phyloP scores from a whole-genome alignment of 192 early-diverging fungal species.

The Coemansia sp. region DNA sequence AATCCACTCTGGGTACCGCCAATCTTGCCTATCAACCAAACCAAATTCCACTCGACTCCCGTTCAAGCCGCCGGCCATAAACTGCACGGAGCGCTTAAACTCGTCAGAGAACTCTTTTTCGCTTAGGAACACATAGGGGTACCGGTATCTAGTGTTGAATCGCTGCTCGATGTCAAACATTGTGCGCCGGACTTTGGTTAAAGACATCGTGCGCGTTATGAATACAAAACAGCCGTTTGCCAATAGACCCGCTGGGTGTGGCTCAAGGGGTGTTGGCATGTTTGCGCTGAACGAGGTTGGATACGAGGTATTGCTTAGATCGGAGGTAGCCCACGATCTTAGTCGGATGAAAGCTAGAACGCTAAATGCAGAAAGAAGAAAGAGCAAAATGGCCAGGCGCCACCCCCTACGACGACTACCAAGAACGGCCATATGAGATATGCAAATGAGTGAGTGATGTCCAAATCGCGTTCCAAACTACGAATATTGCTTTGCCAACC shows the following conservation, averaged over 20 bases:
- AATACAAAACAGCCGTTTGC: conserved; percentile 43
- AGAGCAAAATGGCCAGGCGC: background rate
- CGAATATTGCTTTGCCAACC: background rate
- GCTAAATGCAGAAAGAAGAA: background rate
- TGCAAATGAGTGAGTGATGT: background rate
- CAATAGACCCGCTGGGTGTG: background rate
- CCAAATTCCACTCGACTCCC: conserved; percentile 34
- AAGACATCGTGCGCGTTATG: conserved; percentile 54
- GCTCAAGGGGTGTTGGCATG: conserved; percentile 8
- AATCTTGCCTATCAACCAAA: conserved; percentile 23
- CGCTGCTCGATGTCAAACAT: conserved; percentile 64
- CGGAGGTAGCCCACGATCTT: background rate
- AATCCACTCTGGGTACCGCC: conserved; percentile 48
- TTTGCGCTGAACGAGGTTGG: conserved; percentile 7
- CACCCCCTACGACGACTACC: conserved; percentile 1
- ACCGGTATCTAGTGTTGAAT: conserved; percentile 71
- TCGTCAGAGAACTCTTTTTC: conserved; percentile 66
- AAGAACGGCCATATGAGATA: background rate
- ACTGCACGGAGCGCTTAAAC: conserved; percentile 53
- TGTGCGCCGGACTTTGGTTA: conserved; percentile 56
- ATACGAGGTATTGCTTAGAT: background rate
- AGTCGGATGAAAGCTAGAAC: background rate
- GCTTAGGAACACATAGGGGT: conserved; percentile 82
- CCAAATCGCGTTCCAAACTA: background rate
- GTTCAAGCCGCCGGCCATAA: conserved; percentile 30